These are phyloP conservation scores for Dactylellina cionopaga DNA, from an alignment of 2,329 filamentous ascomycete genomes.

Conservation along the genomic window DNA sequence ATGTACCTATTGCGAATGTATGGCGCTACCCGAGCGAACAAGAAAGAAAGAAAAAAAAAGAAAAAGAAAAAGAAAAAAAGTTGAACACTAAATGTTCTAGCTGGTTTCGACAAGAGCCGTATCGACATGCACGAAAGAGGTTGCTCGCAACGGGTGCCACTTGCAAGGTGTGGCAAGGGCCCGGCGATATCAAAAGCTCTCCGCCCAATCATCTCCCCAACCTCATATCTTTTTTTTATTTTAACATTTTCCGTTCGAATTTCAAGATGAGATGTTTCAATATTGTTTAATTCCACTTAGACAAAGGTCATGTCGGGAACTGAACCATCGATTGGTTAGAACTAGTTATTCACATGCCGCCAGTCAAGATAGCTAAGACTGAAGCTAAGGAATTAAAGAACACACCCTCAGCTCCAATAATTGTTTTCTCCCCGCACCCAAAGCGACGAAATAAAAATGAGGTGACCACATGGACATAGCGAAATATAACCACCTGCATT, in stretches of 20 bases:
- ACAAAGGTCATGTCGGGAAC: constrained; percentile 14
- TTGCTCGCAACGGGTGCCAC: constrained; percentile 38
- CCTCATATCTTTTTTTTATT: background rate
- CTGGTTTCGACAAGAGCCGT: constrained; percentile 16
- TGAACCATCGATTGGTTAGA: constrained; percentile 40
- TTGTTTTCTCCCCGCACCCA: constrained; percentile 20
- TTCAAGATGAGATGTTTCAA: too few relatives aligned
- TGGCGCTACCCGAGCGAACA: constrained; percentile 40
- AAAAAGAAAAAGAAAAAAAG: too few relatives aligned
- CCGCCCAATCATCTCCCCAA: constrained; percentile 13
- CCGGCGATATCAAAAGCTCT: constrained; percentile 5
- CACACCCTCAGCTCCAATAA: constrained; percentile 16
- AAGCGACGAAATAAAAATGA: background rate
- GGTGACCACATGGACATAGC: constrained; percentile 46
- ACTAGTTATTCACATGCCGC: constrained; percentile 26
- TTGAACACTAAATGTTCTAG: constrained; percentile 12
- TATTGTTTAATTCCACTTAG: too few relatives aligned
- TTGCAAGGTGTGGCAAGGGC: constrained; percentile 44
- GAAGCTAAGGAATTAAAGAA: constrained; percentile 21
- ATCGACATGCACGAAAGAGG: constrained; percentile 32
- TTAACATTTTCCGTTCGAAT: too few relatives aligned
- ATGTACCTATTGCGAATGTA: constrained; percentile 38
- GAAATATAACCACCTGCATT: constrained; percentile 44
- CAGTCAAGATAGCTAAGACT: constrained; percentile 11
- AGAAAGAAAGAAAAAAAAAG: background rate